A percentile compares a stretch with the other conserved stretches of the same genome.
These are phyloP conservation scores for Crithidia bombi DNA, from an alignment of 208 protist genomes.

Conservation along the genomic window DNA sequence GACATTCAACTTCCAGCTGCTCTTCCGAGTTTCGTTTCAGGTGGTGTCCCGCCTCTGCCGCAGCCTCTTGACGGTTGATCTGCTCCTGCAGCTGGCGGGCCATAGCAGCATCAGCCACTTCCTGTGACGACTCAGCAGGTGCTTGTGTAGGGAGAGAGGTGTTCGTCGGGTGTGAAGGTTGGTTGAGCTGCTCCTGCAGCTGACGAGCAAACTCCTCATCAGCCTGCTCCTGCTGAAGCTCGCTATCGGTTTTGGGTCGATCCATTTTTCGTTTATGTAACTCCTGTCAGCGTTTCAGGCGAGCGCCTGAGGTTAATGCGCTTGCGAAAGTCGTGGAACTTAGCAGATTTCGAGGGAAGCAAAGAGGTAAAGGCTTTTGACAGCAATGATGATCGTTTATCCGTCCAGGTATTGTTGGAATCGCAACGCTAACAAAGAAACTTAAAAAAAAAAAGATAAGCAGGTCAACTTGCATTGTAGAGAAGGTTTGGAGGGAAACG, in stretches of 20 bases:
- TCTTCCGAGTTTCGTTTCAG: conserved; percentile 5
- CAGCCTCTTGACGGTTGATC: conserved; percentile 31
- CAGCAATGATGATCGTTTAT: too few relatives aligned
- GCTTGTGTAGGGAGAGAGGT: not conserved
- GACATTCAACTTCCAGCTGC: conserved; percentile 39
- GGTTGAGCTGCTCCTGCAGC: conserved; percentile 68
- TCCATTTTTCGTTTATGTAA: conserved; percentile 28
- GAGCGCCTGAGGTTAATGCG: too few relatives aligned
- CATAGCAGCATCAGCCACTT: conserved; percentile 35
- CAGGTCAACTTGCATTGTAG: too few relatives aligned
- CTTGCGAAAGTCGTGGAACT: too few relatives aligned
- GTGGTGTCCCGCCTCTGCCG: not conserved
- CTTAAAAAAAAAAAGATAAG: too few relatives aligned
- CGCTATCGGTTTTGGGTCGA: conserved; percentile 35
- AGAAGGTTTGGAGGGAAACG: too few relatives aligned
- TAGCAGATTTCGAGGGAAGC: too few relatives aligned
- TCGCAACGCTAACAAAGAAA: too few relatives aligned
- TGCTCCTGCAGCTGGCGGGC: conserved; percentile 43
- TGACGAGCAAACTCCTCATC: conserved; percentile 63
- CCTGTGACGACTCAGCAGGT: conserved; percentile 4
- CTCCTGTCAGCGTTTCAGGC: too few relatives aligned
- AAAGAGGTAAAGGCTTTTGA: too few relatives aligned
- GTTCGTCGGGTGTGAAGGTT: not conserved
- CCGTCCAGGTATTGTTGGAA: too few relatives aligned
- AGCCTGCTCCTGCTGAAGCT: conserved; percentile 56